Evolutionary conservation across 306 rosid genomes (phyloP).

Genomic region (Quercus suber): DNA sequence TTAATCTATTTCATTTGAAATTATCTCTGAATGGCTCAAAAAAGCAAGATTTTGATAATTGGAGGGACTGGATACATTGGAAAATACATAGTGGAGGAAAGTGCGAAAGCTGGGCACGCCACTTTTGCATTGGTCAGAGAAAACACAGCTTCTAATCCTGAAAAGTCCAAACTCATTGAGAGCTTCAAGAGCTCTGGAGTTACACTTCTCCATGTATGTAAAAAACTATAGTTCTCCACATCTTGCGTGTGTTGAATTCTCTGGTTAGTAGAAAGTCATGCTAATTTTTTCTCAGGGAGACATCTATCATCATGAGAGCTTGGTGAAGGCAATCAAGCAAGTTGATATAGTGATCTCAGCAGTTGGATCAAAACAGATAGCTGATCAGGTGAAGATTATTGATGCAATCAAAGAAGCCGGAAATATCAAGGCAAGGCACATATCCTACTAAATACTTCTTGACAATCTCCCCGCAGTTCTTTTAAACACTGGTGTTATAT

Average conservation of each 20-base stretch:
- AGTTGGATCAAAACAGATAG: slow-evolving; percentile 18
- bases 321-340: slow-evolving; percentile 39
- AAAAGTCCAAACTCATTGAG: slow-evolving; percentile 27
- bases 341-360: slow-evolving; percentile 41
- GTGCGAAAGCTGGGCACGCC: slow-evolving; percentile 36
- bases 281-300: slow-evolving; percentile 22
- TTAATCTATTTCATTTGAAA: not conserved
- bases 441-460: not conserved
- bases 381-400: slow-evolving; percentile 36
- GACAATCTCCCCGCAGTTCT: too few species aligned
- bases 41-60: slow-evolving; percentile 31
- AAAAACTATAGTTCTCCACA: not conserved
- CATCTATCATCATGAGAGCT: slow-evolving; percentile 29
- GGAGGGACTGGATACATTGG: slow-evolving; percentile 10
- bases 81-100: slow-evolving; percentile 28
- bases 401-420: slow-evolving; percentile 54
- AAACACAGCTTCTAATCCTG: slow-evolving; percentile 26
- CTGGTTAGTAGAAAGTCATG: not conserved
- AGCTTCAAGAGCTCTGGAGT: slow-evolving; percentile 32
- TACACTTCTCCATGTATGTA: slow-evolving; percentile 16
- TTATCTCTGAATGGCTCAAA: slow-evolving; percentile 19
- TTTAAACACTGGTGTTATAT: too few species aligned
- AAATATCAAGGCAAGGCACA: slow-evolving; percentile 28
- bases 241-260: not conserved
- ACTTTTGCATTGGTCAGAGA: slow-evolving; percentile 36